These are phyloP conservation scores for Saitozyma sp. DNA, from an alignment of 768 basidiomycete species.

Conservation along the genomic window DNA sequence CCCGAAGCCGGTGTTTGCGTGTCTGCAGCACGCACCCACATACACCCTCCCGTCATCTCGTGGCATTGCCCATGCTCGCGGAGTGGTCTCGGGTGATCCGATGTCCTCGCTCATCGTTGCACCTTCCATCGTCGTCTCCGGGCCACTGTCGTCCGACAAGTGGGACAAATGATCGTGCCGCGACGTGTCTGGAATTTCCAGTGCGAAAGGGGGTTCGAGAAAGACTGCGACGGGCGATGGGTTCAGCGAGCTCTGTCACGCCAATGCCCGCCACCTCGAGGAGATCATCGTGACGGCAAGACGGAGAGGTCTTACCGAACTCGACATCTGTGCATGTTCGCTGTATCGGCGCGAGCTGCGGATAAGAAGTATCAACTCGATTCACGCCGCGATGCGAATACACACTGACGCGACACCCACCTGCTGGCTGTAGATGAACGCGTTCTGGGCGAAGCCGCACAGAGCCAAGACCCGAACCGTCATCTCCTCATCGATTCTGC, in stretches of 20 bases:
- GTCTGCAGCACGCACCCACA: constrained; percentile 24
- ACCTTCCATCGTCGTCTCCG: too few relatives aligned
- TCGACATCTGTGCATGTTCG: constrained; percentile 50
- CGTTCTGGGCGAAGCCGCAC: constrained; percentile 51
- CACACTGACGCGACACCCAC: constrained; percentile 11
- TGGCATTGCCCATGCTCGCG: constrained; percentile 47
- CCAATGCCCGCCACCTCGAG: neutral
- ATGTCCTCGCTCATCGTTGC: constrained; percentile 35
- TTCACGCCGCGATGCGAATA: neutral
- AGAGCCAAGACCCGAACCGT: constrained; percentile 36
- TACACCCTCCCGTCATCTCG: constrained; percentile 37
- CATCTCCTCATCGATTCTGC: too few relatives aligned
- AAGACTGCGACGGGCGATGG: constrained; percentile 26
- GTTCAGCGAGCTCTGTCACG: neutral
- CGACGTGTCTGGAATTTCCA: constrained; percentile 49
- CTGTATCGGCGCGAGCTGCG: constrained; percentile 44
- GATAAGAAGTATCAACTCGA: neutral
- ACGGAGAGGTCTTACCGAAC: constrained; percentile 30
- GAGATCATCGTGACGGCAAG: neutral
- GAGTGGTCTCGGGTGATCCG: constrained; percentile 48
- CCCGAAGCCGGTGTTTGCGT: neutral
- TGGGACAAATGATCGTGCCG: constrained; percentile 41
- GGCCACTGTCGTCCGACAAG: constrained; percentile 27
- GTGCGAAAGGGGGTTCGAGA: constrained; percentile 48
- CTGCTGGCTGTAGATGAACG: constrained; percentile 46